Conservation (phyloP, 2,329 filamentous ascomycete genomes). For the Xylaria hypoxylon region DNA sequence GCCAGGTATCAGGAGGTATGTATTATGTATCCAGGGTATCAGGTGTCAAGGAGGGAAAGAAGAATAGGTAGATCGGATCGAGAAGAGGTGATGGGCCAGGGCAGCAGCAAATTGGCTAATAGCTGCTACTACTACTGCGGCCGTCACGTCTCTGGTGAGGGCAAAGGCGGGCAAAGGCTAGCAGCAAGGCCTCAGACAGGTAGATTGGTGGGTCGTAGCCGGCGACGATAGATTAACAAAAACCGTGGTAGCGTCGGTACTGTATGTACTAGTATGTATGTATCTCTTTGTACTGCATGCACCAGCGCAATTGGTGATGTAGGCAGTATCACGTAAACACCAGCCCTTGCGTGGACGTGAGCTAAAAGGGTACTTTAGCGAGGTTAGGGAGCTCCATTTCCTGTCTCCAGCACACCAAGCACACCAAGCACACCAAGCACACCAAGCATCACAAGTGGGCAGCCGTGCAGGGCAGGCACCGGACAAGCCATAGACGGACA, state of each 20-base stretch:
- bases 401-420: conserved; percentile 8
- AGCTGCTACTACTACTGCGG: conserved; percentile 38
- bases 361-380: conserved; percentile 22
- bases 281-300: conserved; percentile 11
- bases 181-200: conserved; percentile 28
- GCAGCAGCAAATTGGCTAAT: conserved; percentile 47
- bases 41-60: conserved; percentile 14
- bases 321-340: conserved; percentile 28
- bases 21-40: conserved; percentile 2
- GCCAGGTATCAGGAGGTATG: conserved; percentile 11
- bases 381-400: conserved; percentile 25
- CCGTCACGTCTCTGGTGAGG: conserved; percentile 43
- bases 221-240: conserved; percentile 34
- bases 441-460: conserved; percentile 22
- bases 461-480: conserved; percentile 28
- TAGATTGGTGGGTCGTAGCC: conserved; percentile 37
- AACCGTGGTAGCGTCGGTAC: conserved; percentile 27
- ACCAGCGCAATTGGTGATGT: conserved; percentile 6
- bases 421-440: conserved; percentile 16
- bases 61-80: conserved; percentile 24
- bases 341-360: conserved; percentile 16
- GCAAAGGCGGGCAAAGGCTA: conserved; percentile 23
- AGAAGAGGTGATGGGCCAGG: conserved; percentile 31
- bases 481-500: conserved; percentile 13
- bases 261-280: conserved; percentile 13